Base-by-base conservation (phyloP, 139 green algal genomes). In the Volvox reticuliferus region DNA sequence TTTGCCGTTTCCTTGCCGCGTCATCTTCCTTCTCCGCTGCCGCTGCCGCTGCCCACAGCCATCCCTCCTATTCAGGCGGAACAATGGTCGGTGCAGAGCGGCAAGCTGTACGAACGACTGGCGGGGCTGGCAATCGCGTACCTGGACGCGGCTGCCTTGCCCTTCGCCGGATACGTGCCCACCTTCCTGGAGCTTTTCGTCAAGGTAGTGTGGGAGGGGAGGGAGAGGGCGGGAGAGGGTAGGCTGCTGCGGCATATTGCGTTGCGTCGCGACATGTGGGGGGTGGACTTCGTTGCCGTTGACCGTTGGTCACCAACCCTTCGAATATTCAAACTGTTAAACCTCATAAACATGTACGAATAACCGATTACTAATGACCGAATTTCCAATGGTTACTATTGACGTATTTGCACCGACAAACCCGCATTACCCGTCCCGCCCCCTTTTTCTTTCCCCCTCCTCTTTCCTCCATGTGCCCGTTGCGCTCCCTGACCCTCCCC, bases 101-200 rank as follows among this genome's bases (percentile, higher is more conserved):
- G 93, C 55, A 85, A 90, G 33, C 76, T 95, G 78, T 92, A 93
- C 81, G 93, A 95, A 84, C 83, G 91, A 14, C 20, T 93, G 18
- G 84, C 83, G 71, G 85, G 61, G 69, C 33, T 82, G 24, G 83
- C 93, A 76, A 95, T 94, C 28, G 91, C 89, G 24, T 88, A 93
- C 87, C 55, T 95, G 79, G 94, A 95, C 89, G 90, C 87, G 55
- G 89, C 89, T 24, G 37, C 94, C 14, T 76, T 96, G 69, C 89
- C 92, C 1, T 96, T 96, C 91, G 93, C 96, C 30, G 85, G 90
- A 35, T 95, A 93, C 82, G 88, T 98, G 63, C 94, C 95, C 0
- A 82, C 87, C 79, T 97, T 97, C 89, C 76, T 97, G 32, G 65
- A 90, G 21, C 91, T 97, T 1, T 94, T 93, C 75, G 79, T 97